Conservation (phyloP, 129 eudicot species). For the Smallanthus sonchifolius region DNA sequence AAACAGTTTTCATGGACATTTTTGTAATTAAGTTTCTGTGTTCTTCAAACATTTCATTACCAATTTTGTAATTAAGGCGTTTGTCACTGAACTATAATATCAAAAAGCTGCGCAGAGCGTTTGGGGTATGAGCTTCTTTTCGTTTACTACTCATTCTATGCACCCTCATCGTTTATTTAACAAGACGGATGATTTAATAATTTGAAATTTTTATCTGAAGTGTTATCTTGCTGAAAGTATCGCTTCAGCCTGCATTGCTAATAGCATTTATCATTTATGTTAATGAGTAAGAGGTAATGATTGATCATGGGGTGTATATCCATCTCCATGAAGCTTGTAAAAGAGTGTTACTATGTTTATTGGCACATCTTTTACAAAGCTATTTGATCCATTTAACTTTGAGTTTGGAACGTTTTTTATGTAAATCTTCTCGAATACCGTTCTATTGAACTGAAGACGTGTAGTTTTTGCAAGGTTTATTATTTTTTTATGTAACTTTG, state of each 20-base stretch:
- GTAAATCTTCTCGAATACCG: background rate
- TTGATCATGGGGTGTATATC: background rate
- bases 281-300: background rate
- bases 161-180: background rate
- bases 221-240: background rate
- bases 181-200: background rate
- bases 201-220: background rate
- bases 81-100: constrained; percentile 98
- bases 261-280: background rate
- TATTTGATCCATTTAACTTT: background rate
- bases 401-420: background rate
- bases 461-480: too few species aligned
- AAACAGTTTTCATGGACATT: background rate
- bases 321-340: too few species aligned
- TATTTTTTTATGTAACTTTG: too few species aligned
- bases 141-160: background rate
- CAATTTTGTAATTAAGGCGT: constrained; percentile 59
- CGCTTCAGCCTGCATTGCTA: background rate
- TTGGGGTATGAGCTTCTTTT: constrained; percentile 67
- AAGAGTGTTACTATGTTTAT: too few species aligned
- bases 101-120: constrained; percentile 95
- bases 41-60: background rate
- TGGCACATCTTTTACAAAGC: background rate
- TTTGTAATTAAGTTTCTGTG: background rate
- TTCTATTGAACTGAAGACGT: background rate